Evolutionary conservation across 345 rosid species (phyloP), one percentile per base, ranked within the genome.

Genomic region (Populus ilicifolia): DNA sequence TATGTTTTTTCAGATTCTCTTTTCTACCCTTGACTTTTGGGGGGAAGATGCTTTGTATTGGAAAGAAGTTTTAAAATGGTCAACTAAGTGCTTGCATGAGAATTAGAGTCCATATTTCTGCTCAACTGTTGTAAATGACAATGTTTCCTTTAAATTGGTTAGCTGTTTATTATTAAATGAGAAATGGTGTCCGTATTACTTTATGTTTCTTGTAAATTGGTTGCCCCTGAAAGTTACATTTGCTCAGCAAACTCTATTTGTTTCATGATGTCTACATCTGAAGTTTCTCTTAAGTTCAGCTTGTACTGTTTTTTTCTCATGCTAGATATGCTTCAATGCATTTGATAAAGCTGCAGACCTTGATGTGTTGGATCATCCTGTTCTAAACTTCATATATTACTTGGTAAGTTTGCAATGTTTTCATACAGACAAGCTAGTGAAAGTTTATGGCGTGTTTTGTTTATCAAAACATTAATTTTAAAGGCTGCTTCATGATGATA

Each of bases 301-400:
- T 48, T 61, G 33, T n/a, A 41, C 17, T 70, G 52, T 75, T 67
- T 18, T 46, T 66, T 25, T 77, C 23, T 56, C 70, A 44, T 84
- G 61, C 44, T 78, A 94, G 97, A 86, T 89, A 91, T 90, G 95
- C 83, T 89, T 92, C 72, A 83, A 90, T 85, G 98, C 98, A 61
- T 94, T 94, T 62, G 92, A 92, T 72, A 75, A 84, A 84, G 93
- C 89, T 67, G 96, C 96, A 14, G 84, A 92, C 82, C 89, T 94
- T 81, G 93, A 90, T 83, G 93, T 94, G 74, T 80, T 94, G 84
- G 85, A 92, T 84, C 98, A 94, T 75, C 94, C 98, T 14, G 73
- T 92, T 83, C 88, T 94, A 30, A 92, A 94, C 88, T 87, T 92
- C 85, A 81, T 91, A 76, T 94, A 89, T 79, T 94, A 92, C 87